A percentile compares a stretch with the other conserved stretches of the same genome.
These are phyloP conservation scores for Eremomyces bilateralis DNA, from an alignment of 495 filamentous ascomycete species.

Conservation along the genomic window DNA sequence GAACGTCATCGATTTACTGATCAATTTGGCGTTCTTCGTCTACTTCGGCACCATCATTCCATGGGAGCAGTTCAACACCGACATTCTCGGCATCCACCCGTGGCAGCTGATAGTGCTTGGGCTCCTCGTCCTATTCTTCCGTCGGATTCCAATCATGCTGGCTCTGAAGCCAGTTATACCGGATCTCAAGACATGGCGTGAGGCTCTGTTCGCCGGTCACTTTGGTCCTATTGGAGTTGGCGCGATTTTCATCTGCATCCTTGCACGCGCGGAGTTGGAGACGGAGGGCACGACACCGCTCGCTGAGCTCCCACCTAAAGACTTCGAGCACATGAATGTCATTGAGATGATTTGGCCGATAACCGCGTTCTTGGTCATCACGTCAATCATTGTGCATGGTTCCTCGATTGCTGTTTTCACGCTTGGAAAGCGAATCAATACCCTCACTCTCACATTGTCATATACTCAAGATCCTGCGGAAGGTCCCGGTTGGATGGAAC, in stretches of 20 bases:
- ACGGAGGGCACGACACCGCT: constrained; percentile 47
- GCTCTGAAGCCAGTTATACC: constrained; percentile 80
- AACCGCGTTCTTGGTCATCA: constrained; percentile 79
- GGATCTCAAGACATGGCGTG: constrained; percentile 95
- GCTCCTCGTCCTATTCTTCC: constrained; percentile 83
- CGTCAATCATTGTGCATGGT: constrained; percentile 88
- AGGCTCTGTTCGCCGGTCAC: constrained; percentile 92
- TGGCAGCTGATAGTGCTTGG: constrained; percentile 84
- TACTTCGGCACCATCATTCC: constrained; percentile 95
- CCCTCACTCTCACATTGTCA: constrained; percentile 81
- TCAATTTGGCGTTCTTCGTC: constrained; percentile 96
- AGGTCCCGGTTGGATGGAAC: constrained; percentile 81
- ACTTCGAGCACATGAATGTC: constrained; percentile 37
- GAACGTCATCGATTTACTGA: constrained; percentile 92
- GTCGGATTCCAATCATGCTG: constrained; percentile 92
- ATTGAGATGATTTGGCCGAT: constrained; percentile 87
- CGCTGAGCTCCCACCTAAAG: constrained; percentile 29
- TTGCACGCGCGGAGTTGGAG: constrained; percentile 79
- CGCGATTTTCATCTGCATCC: constrained; percentile 83
- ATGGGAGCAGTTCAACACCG: constrained; percentile 67
- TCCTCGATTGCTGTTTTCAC: constrained; percentile 98
- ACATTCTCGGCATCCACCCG: constrained; percentile 45
- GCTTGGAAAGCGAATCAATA: constrained; percentile 95
- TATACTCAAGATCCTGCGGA: constrained; percentile 83
- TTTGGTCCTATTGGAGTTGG: constrained; percentile 97